Percentiles rank a stretch among this genome's conserved stretches.
Evolutionary conservation across 305 asterid species (phyloP).

Genomic region (Solanum hybrid): DNA sequence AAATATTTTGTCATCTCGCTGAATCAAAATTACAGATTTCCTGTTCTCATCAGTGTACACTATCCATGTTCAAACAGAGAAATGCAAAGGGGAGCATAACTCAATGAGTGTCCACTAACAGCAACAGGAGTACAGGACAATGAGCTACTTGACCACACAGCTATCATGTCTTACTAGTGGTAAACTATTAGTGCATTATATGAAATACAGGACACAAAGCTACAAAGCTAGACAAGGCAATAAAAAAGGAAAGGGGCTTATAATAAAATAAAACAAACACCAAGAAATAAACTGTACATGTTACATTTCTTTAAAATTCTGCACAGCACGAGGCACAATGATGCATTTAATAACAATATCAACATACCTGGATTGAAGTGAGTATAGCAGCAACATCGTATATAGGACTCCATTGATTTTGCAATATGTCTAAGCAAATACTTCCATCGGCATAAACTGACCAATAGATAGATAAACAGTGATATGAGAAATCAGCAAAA

Average conservation of each 20-base stretch:
- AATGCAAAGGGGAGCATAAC: not conserved
- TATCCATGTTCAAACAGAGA: not conserved
- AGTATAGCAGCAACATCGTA: slow-evolving; percentile 17
- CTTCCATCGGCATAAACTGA: slow-evolving; percentile 19
- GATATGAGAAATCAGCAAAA: not conserved
- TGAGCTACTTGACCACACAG: not conserved
- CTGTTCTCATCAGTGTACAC: not conserved
- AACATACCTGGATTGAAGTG: slow-evolving; percentile 17
- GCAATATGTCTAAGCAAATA: slow-evolving; percentile 16
- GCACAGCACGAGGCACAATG: not conserved
- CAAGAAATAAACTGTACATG: not conserved
- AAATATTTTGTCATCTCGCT: not conserved
- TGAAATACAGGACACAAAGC: not conserved
- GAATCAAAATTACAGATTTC: not conserved
- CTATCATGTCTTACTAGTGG: not conserved
- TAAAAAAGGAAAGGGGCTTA: not conserved
- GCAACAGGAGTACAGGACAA: not conserved
- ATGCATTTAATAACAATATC: not conserved
- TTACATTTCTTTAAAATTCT: not conserved
- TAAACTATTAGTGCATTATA: not conserved
- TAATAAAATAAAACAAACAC: not conserved
- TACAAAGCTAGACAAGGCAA: not conserved
- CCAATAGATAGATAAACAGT: not conserved
- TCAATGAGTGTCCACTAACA: not conserved
- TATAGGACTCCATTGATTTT: slow-evolving; percentile 20